Percentiles rank a stretch among this genome's conserved stretches.
phyloP scores from a whole-genome alignment of 257 asterid species.

The Nicotiana noctiflora region DNA sequence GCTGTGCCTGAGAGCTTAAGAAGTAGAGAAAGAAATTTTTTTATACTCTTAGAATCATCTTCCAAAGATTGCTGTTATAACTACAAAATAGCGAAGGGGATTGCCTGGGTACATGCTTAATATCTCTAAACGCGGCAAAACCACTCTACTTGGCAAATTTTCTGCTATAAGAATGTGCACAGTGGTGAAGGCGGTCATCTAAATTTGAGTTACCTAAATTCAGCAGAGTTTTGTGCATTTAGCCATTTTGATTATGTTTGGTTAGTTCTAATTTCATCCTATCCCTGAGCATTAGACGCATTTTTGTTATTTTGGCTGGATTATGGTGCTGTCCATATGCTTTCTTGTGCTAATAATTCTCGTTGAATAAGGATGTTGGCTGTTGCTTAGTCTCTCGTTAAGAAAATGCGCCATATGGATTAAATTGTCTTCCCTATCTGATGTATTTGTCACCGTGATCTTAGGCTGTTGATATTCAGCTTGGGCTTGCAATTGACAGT shows the following conservation, averaged over 20 bases:
- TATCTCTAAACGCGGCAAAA: background rate
- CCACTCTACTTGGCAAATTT: background rate
- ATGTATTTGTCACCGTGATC: constrained; percentile 4
- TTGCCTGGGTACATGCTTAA: background rate
- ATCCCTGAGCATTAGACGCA: background rate
- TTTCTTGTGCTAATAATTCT: background rate
- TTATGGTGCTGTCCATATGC: background rate
- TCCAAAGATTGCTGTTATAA: background rate
- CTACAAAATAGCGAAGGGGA: background rate
- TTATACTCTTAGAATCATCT: no score
- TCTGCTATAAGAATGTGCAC: background rate
- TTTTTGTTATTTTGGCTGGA: background rate
- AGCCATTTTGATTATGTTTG: background rate
- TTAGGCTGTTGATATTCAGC: constrained; percentile 98
- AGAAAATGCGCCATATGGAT: background rate
- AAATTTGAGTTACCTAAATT: background rate
- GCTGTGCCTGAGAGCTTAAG: no score
- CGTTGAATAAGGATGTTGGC: background rate
- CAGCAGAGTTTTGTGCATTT: background rate
- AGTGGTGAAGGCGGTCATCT: background rate
- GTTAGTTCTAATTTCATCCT: background rate
- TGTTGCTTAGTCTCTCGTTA: background rate
- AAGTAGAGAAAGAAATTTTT: no score
- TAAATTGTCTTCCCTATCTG: constrained; percentile 10
- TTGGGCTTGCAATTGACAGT: constrained; percentile 97